Evolutionary conservation across 1,284 basidiomycete species (phyloP).

Genomic region (Pyrrhoderma noxium): DNA sequence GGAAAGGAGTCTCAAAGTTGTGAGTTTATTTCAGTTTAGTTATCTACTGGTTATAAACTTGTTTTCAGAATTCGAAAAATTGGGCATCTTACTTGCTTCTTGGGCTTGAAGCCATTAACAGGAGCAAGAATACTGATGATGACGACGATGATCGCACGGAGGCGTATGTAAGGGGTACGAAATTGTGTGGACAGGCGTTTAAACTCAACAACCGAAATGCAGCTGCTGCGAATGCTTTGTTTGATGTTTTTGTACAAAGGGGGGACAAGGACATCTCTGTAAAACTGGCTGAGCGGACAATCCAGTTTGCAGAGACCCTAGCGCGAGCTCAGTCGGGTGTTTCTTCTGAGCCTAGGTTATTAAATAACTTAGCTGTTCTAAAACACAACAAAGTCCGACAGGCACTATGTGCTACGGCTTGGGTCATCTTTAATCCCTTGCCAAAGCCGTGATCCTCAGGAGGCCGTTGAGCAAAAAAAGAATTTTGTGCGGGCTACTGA

Average conservation of each 20-base stretch:
- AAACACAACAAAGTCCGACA: conserved; percentile 83
- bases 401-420: conserved; percentile 81
- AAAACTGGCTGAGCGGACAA: conserved; percentile 88
- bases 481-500: conserved; percentile 79
- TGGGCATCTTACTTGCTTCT: conserved; percentile 74
- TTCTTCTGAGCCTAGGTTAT: conserved; percentile 53
- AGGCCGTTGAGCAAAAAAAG: conserved; percentile 63
- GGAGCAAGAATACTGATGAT: conserved; percentile 61
- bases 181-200: conserved; percentile 65
- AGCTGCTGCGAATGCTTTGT: conserved; percentile 71
- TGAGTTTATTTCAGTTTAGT: conserved; percentile 34
- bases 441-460: conserved; percentile 64
- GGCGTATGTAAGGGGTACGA: conserved; percentile 45
- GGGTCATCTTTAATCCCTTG: conserved; percentile 80
- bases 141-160: conserved; percentile 54
- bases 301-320: conserved; percentile 87
- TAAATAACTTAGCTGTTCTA: conserved; percentile 80
- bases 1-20: conserved; percentile 78
- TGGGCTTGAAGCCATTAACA: conserved; percentile 81
- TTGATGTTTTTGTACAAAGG: conserved; percentile 66
- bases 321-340: conserved; percentile 45
- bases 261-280: conserved; percentile 44
- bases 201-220: conserved; percentile 70
- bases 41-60: conserved; percentile 8
- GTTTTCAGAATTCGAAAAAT: conserved; percentile 59